Base-by-base conservation (phyloP, 1,284 basidiomycete genomes). In the Trichosporon ovoides region DNA sequence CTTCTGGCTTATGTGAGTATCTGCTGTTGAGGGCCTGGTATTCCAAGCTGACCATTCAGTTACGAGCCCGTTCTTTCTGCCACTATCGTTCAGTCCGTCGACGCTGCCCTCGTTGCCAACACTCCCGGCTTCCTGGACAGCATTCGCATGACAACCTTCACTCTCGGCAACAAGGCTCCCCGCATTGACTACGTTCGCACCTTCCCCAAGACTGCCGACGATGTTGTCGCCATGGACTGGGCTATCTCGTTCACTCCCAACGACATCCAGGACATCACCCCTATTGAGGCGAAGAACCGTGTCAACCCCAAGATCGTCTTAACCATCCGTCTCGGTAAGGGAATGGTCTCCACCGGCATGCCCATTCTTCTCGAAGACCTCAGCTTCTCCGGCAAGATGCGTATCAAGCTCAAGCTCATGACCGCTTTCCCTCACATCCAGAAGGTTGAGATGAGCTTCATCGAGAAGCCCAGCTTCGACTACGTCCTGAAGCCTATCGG, bases 191-290 rank as follows among this genome's bases (percentile, higher is more conserved):
- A 84, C 74, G 93, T 99, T 52, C 84, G 89, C 66, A 98, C 96
- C 2, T 93, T 89, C 75, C 90, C 93, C 5, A 84, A 87, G 62
- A 98, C 72, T 11, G 86, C 87, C 37, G 89, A 96, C 53, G 91
- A 96, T 67, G 80, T 90, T 53, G 87, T 98, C 60, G 84, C 93
- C 79, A 98, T 98, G 96, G 94, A 98, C 73, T 98, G 94, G 94
- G 88, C 85, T 60, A 78, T 99, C 59, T 91, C 89, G 1, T 98
- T 98, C 78, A 94, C 88, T 1, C 96, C 96, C 1, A 97, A 88
- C 66, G 96, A 99, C 69, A 73, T 87, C 12, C 84, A 85, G 28
- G 91, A 98, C 70, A 77, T 98, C 72, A 96, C 94, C 2, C 84
- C 86, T 37, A 82, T 83, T 34, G 86, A 94, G 77, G 84, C 84